Percentiles rank a stretch among this genome's conserved stretches.
phyloP scores from a whole-genome alignment of 2,329 filamentous ascomycete genomes.

The Talaromyces funiculosus region DNA sequence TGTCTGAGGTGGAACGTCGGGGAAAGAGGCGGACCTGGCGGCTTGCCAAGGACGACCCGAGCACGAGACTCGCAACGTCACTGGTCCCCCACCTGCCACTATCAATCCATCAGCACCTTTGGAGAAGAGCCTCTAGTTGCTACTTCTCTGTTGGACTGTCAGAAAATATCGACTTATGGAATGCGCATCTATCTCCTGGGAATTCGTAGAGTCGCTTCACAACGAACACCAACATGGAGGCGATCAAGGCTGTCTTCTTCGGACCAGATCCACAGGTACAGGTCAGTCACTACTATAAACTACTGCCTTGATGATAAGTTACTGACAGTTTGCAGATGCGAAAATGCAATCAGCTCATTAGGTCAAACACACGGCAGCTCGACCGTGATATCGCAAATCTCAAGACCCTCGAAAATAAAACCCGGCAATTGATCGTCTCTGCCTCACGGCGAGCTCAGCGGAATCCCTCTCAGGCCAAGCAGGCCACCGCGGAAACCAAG shows the following conservation, averaged over 20 bases:
- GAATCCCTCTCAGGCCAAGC: slow-evolving; percentile 70
- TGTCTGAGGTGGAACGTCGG: neutral
- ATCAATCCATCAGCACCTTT: neutral
- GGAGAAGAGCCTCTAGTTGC: neutral
- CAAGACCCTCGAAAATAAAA: slow-evolving; percentile 74
- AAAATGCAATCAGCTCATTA: slow-evolving; percentile 90
- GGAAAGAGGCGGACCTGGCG: neutral
- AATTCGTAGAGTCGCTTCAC: neutral
- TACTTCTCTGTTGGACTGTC: neutral
- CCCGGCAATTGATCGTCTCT: slow-evolving; percentile 75
- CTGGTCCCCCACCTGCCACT: slow-evolving; percentile 5
- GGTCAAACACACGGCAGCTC: slow-evolving; percentile 83
- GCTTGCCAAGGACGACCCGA: neutral
- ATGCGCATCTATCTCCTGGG: neutral
- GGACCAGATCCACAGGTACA: slow-evolving; percentile 2
- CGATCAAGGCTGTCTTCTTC: slow-evolving; percentile 61
- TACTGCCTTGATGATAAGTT: neutral
- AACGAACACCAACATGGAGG: slow-evolving; percentile 60
- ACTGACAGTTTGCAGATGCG: slow-evolving; percentile 59
- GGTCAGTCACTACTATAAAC: slow-evolving; percentile 52
- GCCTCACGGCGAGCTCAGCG: slow-evolving; percentile 75
- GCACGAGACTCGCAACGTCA: slow-evolving; percentile 8
- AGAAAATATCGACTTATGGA: neutral
- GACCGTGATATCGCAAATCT: slow-evolving; percentile 84
- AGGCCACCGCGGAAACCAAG: slow-evolving; percentile 76